These are phyloP conservation scores for Phytopythium delawarense DNA, from an alignment of 352 stramenopile genomes.

Conservation along the genomic window DNA sequence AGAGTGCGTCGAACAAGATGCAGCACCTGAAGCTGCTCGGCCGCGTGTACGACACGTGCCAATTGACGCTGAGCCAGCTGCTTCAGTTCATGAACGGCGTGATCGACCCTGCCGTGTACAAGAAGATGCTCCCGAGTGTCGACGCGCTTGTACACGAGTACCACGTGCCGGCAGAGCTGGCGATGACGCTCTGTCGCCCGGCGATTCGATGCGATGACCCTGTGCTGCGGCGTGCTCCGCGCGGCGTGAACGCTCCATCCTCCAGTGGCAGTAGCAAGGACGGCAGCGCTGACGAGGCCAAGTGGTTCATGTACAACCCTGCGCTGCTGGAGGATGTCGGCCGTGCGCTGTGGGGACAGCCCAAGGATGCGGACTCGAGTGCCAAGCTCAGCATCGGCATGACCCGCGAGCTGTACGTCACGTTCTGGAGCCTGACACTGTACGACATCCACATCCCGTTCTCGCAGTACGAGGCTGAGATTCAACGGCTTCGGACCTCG, in stretches of 20 bases:
- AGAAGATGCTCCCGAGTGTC: constrained; percentile 68
- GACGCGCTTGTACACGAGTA: constrained; percentile 64
- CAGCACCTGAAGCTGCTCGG: constrained; percentile 79
- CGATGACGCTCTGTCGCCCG: constrained; percentile 74
- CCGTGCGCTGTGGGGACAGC: constrained; percentile 21
- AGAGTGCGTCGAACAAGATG: constrained; percentile 29
- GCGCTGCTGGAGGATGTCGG: constrained; percentile 59
- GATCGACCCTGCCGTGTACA: constrained; percentile 63
- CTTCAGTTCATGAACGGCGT: constrained; percentile 82
- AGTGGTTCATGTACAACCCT: constrained; percentile 68
- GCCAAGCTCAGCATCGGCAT: constrained; percentile 43
- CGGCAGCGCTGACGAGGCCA: constrained; percentile 16
- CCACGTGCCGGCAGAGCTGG: constrained; percentile 65
- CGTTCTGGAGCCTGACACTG: constrained; percentile 83
- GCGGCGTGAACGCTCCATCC: constrained; percentile 48
- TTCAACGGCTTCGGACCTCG: constrained; percentile 63
- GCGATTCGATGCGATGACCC: constrained; percentile 74
- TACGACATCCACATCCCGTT: constrained; percentile 88
- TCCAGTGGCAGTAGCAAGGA: constrained; percentile 10
- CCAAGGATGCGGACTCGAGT: constrained; percentile 4
- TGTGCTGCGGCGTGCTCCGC: constrained; percentile 56
- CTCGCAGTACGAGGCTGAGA: constrained; percentile 83
- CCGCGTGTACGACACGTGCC: constrained; percentile 76
- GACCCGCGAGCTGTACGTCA: constrained; percentile 74
- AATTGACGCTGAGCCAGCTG: constrained; percentile 84